A percentile compares a stretch with the other conserved stretches of the same genome.
phyloP scores from a whole-genome alignment of 2,329 filamentous ascomycete genomes.

The Ophiostoma triangulosporum region DNA sequence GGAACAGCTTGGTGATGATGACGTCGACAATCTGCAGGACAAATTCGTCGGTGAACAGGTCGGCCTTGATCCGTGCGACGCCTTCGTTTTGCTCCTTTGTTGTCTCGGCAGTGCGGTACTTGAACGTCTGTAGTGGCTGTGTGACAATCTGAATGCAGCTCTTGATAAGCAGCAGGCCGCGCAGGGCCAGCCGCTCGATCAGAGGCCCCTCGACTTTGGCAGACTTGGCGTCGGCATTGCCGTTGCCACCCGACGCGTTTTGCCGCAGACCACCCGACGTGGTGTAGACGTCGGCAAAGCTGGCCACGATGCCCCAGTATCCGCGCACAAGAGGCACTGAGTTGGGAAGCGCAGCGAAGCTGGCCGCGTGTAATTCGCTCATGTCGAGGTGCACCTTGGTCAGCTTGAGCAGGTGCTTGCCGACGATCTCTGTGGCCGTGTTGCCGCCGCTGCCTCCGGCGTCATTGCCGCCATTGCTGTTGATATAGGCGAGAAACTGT shows the following conservation, averaged over 20 bases:
- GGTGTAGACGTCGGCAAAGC: conserved; percentile 62
- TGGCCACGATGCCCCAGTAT: conserved; percentile 74
- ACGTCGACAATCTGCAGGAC: conserved; percentile 71
- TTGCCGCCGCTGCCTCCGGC: conserved; percentile 18
- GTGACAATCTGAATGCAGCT: conserved; percentile 78
- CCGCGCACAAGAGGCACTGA: conserved; percentile 63
- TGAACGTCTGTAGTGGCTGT: conserved; percentile 68
- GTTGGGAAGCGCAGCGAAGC: conserved; percentile 70
- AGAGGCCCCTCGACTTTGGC: conserved; percentile 47
- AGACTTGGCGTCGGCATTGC: conserved; percentile 23
- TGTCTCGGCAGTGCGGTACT: conserved; percentile 59
- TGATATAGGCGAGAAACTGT: conserved; percentile 54
- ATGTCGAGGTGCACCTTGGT: conserved; percentile 86
- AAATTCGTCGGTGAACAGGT: conserved; percentile 64
- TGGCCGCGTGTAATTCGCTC: conserved; percentile 63
- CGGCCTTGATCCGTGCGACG: conserved; percentile 52
- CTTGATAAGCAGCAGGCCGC: conserved; percentile 68
- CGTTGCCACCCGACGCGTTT: conserved; percentile 20
- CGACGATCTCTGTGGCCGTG: conserved; percentile 38
- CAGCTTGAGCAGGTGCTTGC: conserved; percentile 79
- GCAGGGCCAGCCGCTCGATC: conserved; percentile 66
- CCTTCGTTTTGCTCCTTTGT: conserved; percentile 65
- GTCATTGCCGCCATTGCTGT: conserved; percentile 27
- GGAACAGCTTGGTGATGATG: conserved; percentile 76
- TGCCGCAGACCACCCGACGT: conserved; percentile 43